Conservation (phyloP, 1,284 basidiomycete species). For the Ganoderma lingzhi region DNA sequence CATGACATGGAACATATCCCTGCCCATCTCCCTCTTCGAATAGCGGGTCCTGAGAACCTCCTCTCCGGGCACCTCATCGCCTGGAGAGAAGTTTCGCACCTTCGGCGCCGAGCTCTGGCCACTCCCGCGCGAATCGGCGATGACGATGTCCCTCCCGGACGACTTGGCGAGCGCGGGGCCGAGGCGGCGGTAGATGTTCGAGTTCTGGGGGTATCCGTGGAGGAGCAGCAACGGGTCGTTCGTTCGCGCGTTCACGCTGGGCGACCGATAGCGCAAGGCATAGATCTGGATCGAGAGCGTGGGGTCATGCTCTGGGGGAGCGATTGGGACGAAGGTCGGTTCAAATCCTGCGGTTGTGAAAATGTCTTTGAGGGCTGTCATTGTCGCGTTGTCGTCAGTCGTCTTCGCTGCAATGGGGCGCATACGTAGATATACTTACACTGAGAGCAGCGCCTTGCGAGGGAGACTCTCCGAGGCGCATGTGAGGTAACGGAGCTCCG, state of each 20-base stretch:
- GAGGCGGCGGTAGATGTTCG: conserved; percentile 4
- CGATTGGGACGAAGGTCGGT: neutral
- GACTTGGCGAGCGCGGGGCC: conserved; percentile 7
- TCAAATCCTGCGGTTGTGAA: neutral
- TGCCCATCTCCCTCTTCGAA: conserved; percentile 7
- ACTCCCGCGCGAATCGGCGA: conserved; percentile 3
- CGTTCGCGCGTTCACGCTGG: neutral
- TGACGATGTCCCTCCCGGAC: conserved; percentile 4
- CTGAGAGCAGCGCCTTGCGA: neutral
- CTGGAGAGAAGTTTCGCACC: neutral
- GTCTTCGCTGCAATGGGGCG: neutral
- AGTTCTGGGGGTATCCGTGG: conserved; percentile 3
- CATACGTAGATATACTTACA: neutral
- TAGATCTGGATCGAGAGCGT: conserved; percentile 6
- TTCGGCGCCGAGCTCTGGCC: conserved; percentile 8
- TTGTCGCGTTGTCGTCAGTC: neutral
- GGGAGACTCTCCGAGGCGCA: neutral
- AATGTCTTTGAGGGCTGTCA: neutral
- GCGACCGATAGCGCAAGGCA: neutral
- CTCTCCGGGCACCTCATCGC: neutral
- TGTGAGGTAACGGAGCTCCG: neutral
- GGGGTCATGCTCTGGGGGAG: neutral
- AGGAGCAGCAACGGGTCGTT: neutral
- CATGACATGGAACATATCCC: conserved; percentile 5
- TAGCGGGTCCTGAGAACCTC: conserved; percentile 3